Percentiles rank a stretch among this genome's conserved stretches.
Conservation (phyloP, 176 grass and related monocot genomes). For the Phyllostachys edulis region DNA sequence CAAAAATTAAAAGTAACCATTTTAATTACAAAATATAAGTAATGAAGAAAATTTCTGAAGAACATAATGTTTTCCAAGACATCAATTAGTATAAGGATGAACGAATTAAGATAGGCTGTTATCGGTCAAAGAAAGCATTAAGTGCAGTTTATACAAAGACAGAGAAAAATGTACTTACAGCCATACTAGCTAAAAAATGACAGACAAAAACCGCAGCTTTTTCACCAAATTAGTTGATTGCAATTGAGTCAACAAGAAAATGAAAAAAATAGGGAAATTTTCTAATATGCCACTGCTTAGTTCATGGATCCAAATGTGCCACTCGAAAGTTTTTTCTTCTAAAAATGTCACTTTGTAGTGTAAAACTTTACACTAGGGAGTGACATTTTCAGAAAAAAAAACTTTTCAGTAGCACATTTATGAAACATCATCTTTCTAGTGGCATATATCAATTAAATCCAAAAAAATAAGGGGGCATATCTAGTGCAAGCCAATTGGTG, state of each 20-base stretch:
- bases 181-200: not conserved
- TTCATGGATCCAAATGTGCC: too few relatives aligned
- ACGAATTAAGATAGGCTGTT: not conserved
- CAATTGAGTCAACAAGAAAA: not conserved
- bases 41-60: not conserved
- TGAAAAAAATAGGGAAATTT: too few relatives aligned
- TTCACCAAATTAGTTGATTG: not conserved
- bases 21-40: conserved; percentile 5
- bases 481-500: conserved; percentile 20
- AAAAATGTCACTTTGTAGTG: too few relatives aligned
- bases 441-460: too few relatives aligned
- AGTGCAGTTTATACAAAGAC: not conserved
- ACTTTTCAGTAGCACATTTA: too few relatives aligned
- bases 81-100: not conserved
- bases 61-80: not conserved
- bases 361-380: too few relatives aligned
- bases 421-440: too few relatives aligned
- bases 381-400: too few relatives aligned
- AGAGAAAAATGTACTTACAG: not conserved
- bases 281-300: too few relatives aligned
- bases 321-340: too few relatives aligned
- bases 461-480: not conserved
- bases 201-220: not conserved
- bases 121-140: not conserved
- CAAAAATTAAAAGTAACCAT: conserved; percentile 17